Base-by-base conservation (phyloP, 345 rosid genomes). In the Populus simonii region DNA sequence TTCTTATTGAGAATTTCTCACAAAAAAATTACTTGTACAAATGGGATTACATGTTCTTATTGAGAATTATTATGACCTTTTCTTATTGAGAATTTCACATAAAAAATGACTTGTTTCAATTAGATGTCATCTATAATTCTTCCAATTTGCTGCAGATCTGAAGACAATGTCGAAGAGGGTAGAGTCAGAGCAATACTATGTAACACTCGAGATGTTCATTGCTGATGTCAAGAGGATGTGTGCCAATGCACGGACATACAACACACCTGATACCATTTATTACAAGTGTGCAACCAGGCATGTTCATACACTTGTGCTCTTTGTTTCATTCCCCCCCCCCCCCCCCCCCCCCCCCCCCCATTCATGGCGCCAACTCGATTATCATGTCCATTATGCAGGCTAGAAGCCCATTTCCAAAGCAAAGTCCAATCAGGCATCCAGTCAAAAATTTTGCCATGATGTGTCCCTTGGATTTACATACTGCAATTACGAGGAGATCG, bases 151-250 rank as follows among this genome's bases (percentile, higher is more conserved):
- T 82, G 73, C 90, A 96, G 99, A 96, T 88, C 83, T 94, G 85
- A 94, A 89, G 91, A 94, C 97, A 29, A 90, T 94, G 90, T 82
- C 90, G 0, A 96, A 92, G 85, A 88, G 98, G 81, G 97, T 94
- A 62, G 99, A 96, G 77, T 91, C 98, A 1, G 99, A 94, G 83
- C 98, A 90, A 85, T 96, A 91, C 77, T 94, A 96, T 55, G 93
- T 92, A 53, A 96, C 99, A 0, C 82, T 96, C 18, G 99, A 96
- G 83, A 96, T 94, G 99, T 96, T 96, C 84, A 82, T 92, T 36
- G 96, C 97, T 16, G 99, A 96, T 82, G 98, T 82, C 74, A 96
- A 91, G 90, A 83, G 98, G 81, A 96, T 96, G 98, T 94, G 93
- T 84, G 84, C 87, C 39, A 94, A 96, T 81, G 96, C 98, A 68